phyloP scores from a whole-genome alignment of 352 stramenopile species.

The Globisporangium nunn region DNA sequence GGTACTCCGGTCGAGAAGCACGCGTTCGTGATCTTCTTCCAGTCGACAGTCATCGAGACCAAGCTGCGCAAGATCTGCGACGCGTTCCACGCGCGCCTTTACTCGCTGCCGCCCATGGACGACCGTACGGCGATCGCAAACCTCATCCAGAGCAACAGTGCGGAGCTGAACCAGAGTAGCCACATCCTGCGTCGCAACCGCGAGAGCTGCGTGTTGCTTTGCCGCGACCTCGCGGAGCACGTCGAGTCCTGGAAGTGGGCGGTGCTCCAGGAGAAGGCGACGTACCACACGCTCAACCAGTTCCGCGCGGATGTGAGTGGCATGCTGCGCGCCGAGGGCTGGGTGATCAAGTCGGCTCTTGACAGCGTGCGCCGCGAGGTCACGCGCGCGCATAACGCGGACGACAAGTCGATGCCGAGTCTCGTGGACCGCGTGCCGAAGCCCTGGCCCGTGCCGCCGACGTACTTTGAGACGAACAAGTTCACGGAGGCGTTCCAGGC shows the following conservation, averaged over 20 bases:
- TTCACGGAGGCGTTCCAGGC: constrained; percentile 98
- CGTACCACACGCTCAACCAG: constrained; percentile 98
- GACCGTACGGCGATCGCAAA: constrained; percentile 84
- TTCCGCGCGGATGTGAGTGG: constrained; percentile 96
- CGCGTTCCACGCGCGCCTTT: constrained; percentile 94
- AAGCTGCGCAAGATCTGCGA: constrained; percentile 99
- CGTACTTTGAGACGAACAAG: constrained; percentile 98
- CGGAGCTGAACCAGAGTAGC: constrained; percentile 93
- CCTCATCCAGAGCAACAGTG: constrained; percentile 89
- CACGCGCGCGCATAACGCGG: constrained; percentile 86
- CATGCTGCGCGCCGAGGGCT: constrained; percentile 96
- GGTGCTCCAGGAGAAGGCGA: constrained; percentile 95
- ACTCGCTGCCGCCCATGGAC: constrained; percentile 94
- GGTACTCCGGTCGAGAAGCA: constrained; percentile 84
- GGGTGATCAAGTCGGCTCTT: constrained; percentile 88
- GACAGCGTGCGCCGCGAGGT: constrained; percentile 85
- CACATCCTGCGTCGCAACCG: constrained; percentile 96
- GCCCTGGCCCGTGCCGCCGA: constrained; percentile 95
- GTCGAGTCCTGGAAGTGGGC: constrained; percentile 97
- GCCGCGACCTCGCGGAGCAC: constrained; percentile 90
- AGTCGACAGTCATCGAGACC: constrained; percentile 95
- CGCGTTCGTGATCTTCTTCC: constrained; percentile 94
- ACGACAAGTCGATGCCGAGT: constrained; percentile 92
- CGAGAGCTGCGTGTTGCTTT: constrained; percentile 91
- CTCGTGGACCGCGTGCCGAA: constrained; percentile 92